Evolutionary conservation across 208 protist species (phyloP).

Genomic region (Leishmania martiniquensis): DNA sequence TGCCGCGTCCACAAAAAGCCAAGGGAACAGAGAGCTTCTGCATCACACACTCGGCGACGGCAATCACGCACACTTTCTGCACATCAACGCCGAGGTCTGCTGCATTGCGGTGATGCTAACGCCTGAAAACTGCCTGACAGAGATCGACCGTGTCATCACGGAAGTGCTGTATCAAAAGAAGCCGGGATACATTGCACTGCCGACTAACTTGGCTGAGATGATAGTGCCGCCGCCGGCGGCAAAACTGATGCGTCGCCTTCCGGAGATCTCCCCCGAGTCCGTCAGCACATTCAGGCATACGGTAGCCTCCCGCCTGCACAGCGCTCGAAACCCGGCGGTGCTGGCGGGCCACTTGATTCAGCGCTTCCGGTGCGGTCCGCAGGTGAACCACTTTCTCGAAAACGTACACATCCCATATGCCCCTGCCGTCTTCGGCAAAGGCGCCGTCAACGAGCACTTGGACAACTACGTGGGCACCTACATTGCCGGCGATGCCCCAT

Average conservation of each 20-base stretch:
- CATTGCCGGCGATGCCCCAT: conserved; percentile 27
- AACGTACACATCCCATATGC: conserved; percentile 52
- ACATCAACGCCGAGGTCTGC: conserved; percentile 41
- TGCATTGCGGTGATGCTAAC: conserved; percentile 45
- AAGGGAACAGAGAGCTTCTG: conserved; percentile 34
- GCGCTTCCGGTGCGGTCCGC: conserved; percentile 28
- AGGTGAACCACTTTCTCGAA: conserved; percentile 44
- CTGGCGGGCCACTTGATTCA: conserved; percentile 50
- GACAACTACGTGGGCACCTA: conserved; percentile 62
- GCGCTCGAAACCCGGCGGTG: conserved; percentile 32
- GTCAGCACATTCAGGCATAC: conserved; percentile 37
- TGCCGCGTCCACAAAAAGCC: conserved; percentile 24
- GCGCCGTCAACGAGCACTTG: conserved; percentile 45
- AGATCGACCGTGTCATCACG: conserved; percentile 62
- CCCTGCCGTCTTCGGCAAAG: conserved; percentile 42
- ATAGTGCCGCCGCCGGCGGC: conserved; percentile 37
- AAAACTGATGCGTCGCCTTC: conserved; percentile 30
- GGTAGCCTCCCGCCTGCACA: conserved; percentile 19
- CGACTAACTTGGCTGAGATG: conserved; percentile 42
- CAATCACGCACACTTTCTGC: conserved; percentile 43
- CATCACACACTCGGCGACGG: conserved; percentile 66
- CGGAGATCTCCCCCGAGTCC: conserved; percentile 29
- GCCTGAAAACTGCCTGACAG: conserved; percentile 41
- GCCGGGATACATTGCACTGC: conserved; percentile 56
- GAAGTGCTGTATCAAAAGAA: conserved; percentile 54